These are phyloP conservation scores for Lentinula novae-zelandiae DNA, from an alignment of 1,284 basidiomycete species.

Conservation along the genomic window DNA sequence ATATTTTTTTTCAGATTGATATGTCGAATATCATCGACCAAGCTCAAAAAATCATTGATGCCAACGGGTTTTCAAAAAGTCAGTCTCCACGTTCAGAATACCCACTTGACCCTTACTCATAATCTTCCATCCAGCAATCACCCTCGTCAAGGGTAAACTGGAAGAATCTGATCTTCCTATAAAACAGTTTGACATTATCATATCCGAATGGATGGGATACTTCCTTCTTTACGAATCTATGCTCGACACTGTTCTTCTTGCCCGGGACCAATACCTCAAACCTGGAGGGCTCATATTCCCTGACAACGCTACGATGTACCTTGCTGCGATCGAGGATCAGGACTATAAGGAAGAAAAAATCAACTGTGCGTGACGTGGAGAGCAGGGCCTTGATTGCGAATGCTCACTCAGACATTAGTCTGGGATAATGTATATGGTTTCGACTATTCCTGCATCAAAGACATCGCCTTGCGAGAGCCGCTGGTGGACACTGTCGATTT, in stretches of 20 bases:
- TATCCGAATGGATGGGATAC: slow-evolving; percentile 99
- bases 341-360: slow-evolving; percentile 99
- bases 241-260: slow-evolving; percentile 97
- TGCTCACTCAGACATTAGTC: slow-evolving; percentile 47
- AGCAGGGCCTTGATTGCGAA: slow-evolving; percentile 1
- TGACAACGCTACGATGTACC: slow-evolving; percentile 89
- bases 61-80: slow-evolving; percentile 96
- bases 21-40: slow-evolving; percentile 99
- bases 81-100: slow-evolving; percentile 30
- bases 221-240: slow-evolving; percentile 98
- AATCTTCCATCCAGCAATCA: slow-evolving; percentile 61
- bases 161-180: slow-evolving; percentile 88
- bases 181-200: slow-evolving; percentile 94
- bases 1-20: slow-evolving; percentile 68
- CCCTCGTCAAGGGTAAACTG: slow-evolving; percentile 96
- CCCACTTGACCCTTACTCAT: slow-evolving; percentile 10
- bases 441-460: slow-evolving; percentile 99
- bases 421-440: slow-evolving; percentile 99
- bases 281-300: slow-evolving; percentile 93
- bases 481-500: slow-evolving; percentile 97
- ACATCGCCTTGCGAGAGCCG: slow-evolving; percentile 95
- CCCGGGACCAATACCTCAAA: slow-evolving; percentile 95
- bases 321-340: slow-evolving; percentile 98
- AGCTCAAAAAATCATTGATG: slow-evolving; percentile 94
- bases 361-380: slow-evolving; percentile 66